phyloP scores from a whole-genome alignment of 305 asterid species.

The Fraxinus paxiana region DNA sequence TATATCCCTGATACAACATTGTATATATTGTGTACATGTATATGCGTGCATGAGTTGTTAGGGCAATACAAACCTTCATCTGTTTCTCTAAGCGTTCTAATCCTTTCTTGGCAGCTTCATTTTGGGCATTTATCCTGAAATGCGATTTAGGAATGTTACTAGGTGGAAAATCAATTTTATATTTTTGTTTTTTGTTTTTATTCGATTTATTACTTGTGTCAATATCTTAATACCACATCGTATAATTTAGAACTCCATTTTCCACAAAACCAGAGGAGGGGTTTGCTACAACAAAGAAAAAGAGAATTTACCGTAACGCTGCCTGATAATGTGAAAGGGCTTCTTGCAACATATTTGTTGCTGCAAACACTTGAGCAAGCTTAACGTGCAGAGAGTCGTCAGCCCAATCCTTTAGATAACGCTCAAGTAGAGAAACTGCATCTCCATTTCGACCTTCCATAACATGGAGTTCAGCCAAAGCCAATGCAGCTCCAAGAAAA shows the following conservation, averaged over 20 bases:
- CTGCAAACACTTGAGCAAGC: constrained; percentile 94
- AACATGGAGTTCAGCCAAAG: constrained; percentile 95
- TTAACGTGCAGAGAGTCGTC: constrained; percentile 91
- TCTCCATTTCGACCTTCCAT: constrained; percentile 90
- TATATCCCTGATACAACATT: background rate
- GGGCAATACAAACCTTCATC: constrained; percentile 67
- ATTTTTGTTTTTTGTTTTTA: background rate
- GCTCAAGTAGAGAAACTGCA: constrained; percentile 79
- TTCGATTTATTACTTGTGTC: background rate
- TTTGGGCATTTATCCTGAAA: constrained; percentile 80
- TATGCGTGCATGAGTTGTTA: constrained; percentile 1
- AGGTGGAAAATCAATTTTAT: constrained; percentile 3
- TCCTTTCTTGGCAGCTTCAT: constrained; percentile 87
- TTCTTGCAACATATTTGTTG: constrained; percentile 88
- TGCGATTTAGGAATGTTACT: background rate
- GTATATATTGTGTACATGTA: background rate
- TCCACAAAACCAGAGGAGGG: background rate
- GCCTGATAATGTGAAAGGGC: constrained; percentile 89
- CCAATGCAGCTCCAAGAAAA: constrained; percentile 90
- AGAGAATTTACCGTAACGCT: constrained; percentile 58
- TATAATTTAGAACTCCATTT: background rate
- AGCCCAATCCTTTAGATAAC: constrained; percentile 89
- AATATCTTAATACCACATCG: background rate
- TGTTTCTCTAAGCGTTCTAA: constrained; percentile 92
- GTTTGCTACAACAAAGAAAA: background rate